Conservation (phyloP, 1,284 basidiomycete genomes). For the Tilletiopsis washingtonensis region DNA sequence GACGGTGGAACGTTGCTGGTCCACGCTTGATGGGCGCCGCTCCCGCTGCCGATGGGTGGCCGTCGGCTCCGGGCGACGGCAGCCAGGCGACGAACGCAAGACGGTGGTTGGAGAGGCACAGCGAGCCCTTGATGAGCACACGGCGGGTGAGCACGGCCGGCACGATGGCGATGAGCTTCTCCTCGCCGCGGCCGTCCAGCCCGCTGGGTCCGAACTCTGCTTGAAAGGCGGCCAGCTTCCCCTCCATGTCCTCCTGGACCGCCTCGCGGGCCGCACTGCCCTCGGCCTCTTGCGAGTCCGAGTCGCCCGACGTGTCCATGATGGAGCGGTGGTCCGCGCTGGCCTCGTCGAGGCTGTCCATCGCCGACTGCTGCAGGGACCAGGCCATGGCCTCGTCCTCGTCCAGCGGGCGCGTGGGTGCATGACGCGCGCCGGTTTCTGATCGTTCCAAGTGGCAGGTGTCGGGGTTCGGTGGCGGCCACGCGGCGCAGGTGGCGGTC, state of each 20-base stretch:
- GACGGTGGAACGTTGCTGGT: background rate
- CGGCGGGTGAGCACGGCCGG: conserved; percentile 27
- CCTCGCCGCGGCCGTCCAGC: background rate
- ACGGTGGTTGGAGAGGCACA: conserved; percentile 32
- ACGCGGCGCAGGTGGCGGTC: no score
- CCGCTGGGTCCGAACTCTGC: background rate
- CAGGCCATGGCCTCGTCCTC: no score
- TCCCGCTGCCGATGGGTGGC: background rate
- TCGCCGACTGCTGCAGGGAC: background rate
- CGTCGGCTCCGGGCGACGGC: background rate
- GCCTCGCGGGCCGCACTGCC: background rate
- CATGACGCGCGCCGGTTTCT: no score
- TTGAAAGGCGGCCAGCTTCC: background rate
- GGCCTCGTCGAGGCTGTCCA: background rate
- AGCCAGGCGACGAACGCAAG: conserved; percentile 37
- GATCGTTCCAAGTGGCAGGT: no score
- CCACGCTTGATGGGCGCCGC: background rate
- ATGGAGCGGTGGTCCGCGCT: background rate
- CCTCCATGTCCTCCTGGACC: background rate
- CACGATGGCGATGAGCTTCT: conserved; percentile 7
- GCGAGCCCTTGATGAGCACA: conserved; percentile 32
- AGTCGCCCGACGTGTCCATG: background rate
- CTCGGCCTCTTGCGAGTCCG: background rate
- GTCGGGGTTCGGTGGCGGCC: no score
- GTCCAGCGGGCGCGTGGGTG: no score